These are phyloP conservation scores for Kodamaea alishanica DNA, from an alignment of 1,139 yeast genomes.

Conservation along the genomic window DNA sequence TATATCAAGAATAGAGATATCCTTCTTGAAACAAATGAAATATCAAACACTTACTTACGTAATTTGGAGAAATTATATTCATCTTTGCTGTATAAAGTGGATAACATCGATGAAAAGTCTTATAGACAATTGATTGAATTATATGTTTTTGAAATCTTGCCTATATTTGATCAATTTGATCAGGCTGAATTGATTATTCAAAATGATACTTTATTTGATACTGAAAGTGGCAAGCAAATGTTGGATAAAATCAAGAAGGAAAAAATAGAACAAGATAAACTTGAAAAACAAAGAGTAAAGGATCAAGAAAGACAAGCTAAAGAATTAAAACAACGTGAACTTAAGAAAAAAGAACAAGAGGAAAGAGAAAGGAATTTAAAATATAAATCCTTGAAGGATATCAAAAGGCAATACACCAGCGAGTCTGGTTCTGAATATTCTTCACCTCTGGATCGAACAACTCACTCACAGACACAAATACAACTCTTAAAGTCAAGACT, in stretches of 20 bases:
- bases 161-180: slow-evolving; percentile 25
- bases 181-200: slow-evolving; percentile 29
- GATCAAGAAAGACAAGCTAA: slow-evolving; percentile 13
- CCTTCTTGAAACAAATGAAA: slow-evolving; percentile 6
- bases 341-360: slow-evolving; percentile 20
- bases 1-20: slow-evolving; percentile 21
- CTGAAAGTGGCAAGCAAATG: slow-evolving; percentile 15
- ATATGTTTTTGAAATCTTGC: slow-evolving; percentile 36
- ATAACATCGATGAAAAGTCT: slow-evolving; percentile 12
- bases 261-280: slow-evolving; percentile 16
- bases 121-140: slow-evolving; percentile 23
- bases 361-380: slow-evolving; percentile 30
- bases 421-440: slow-evolving; percentile 3
- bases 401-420: slow-evolving; percentile 11
- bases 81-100: slow-evolving; percentile 3
- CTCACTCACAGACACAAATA: slow-evolving; percentile 1
- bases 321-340: slow-evolving; percentile 22
- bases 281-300: slow-evolving; percentile 15
- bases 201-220: slow-evolving; percentile 15
- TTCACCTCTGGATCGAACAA: slow-evolving; percentile 1
- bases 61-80: slow-evolving; percentile 12
- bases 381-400: slow-evolving; percentile 25
- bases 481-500: slow-evolving; percentile 3
- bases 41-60: slow-evolving; percentile 4
- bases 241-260: slow-evolving; percentile 18